These are phyloP conservation scores for Balansia obtecta DNA, from an alignment of 2,329 filamentous ascomycete genomes.

Conservation along the genomic window DNA sequence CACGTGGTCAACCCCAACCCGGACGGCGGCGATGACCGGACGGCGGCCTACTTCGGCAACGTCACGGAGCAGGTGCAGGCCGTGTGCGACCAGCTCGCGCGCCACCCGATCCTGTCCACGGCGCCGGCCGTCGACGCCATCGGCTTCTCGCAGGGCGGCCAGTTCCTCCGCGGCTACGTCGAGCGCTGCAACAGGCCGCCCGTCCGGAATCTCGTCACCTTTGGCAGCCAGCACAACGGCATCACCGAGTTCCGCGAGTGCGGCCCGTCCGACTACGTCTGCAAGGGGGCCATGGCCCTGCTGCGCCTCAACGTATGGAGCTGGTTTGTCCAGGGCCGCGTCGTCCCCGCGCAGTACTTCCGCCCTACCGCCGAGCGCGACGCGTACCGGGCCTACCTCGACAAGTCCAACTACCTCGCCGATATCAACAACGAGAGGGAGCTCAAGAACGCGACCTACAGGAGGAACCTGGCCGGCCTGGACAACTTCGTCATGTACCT, in stretches of 20 bases:
- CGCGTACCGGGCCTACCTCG: constrained; percentile 58
- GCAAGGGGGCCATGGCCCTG: constrained; percentile 65
- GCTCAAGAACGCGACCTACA: constrained; percentile 64
- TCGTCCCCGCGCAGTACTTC: constrained; percentile 94
- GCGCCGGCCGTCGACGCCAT: constrained; percentile 80
- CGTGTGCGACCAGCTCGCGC: constrained; percentile 67
- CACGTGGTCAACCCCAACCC: constrained; percentile 6
- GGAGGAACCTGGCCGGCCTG: constrained; percentile 53
- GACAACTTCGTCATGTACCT: constrained; percentile 79
- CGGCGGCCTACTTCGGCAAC: constrained; percentile 84
- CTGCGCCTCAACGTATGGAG: constrained; percentile 74
- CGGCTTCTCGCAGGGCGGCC: constrained; percentile 90
- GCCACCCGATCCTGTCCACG: constrained; percentile 67
- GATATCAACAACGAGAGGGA: constrained; percentile 90
- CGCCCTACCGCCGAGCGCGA: constrained; percentile 54
- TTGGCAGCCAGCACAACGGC: constrained; percentile 85
- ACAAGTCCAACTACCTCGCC: constrained; percentile 75
- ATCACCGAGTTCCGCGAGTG: constrained; percentile 76
- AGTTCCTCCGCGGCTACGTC: constrained; percentile 85
- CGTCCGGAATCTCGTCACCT: constrained; percentile 71
- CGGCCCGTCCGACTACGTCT: constrained; percentile 60
- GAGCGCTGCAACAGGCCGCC: constrained; percentile 73
- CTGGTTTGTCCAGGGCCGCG: constrained; percentile 58
- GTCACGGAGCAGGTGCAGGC: constrained; percentile 62
- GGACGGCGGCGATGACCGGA: constrained; percentile 54